Evolutionary conservation across 768 basidiomycete genomes (phyloP).

Genomic region (Naematelia aurantialba): DNA sequence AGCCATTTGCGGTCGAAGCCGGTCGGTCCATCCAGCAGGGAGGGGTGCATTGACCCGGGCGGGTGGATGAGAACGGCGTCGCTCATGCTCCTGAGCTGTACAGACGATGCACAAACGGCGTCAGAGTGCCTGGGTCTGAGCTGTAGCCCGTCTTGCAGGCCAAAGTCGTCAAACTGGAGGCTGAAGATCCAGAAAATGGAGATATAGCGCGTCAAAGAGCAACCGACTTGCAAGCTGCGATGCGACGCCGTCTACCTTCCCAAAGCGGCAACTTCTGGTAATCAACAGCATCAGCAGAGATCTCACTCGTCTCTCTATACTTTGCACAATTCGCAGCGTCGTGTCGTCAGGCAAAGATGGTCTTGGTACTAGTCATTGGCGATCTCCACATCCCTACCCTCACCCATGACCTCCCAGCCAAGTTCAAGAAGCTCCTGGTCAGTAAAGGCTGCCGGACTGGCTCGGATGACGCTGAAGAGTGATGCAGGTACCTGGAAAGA

Average conservation of each 20-base stretch:
- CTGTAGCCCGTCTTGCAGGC: no score
- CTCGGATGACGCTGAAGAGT: not conserved
- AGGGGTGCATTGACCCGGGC: slow-evolving; percentile 32
- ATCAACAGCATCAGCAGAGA: not conserved
- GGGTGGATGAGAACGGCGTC: slow-evolving; percentile 25
- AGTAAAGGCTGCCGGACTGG: slow-evolving; percentile 12
- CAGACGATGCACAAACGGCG: not conserved
- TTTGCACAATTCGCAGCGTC: not conserved
- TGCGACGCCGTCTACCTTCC: not conserved
- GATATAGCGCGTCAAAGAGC: no score
- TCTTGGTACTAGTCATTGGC: slow-evolving; percentile 92
- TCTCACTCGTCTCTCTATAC: not conserved
- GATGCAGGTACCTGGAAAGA: slow-evolving; percentile 75
- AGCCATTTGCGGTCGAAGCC: slow-evolving; percentile 38
- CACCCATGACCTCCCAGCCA: slow-evolving; percentile 80
- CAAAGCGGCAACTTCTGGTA: not conserved
- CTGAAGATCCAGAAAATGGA: no score
- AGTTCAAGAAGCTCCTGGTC: slow-evolving; percentile 92
- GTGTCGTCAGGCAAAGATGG: slow-evolving; percentile 55
- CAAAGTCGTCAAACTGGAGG: no score
- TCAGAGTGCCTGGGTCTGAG: no score
- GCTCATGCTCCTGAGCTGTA: not conserved
- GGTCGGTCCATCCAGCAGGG: slow-evolving; percentile 22
- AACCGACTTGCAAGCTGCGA: no score
- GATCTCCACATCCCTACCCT: slow-evolving; percentile 93